Conservation (phyloP, 208 protist species). For the Leishmania guyanensis region DNA sequence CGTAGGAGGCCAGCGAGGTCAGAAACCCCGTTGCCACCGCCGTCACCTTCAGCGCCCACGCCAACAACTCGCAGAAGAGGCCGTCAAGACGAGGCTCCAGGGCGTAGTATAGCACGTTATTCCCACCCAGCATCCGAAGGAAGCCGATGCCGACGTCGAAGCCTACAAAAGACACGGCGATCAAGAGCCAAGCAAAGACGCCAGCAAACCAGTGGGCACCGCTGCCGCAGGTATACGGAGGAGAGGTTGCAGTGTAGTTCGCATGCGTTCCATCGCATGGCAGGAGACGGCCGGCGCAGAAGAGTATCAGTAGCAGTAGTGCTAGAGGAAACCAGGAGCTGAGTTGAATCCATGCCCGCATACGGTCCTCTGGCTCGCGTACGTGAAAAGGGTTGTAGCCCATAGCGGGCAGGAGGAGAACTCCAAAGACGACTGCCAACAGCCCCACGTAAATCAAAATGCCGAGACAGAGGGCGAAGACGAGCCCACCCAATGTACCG, state of each 20-base stretch:
- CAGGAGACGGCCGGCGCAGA: slow-evolving; percentile 14
- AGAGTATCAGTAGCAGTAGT: slow-evolving; percentile 20
- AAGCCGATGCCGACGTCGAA: slow-evolving; percentile 17
- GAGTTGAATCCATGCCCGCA: slow-evolving; percentile 14
- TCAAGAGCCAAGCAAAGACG: slow-evolving; percentile 13
- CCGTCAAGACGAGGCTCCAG: slow-evolving; percentile 30
- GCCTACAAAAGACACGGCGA: slow-evolving; percentile 14
- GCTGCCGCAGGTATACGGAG: slow-evolving; percentile 11
- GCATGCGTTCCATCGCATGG: slow-evolving; percentile 16
- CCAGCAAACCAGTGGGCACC: slow-evolving; percentile 13
- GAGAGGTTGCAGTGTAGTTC: neutral
- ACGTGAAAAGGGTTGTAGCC: slow-evolving; percentile 24
- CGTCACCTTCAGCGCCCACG: slow-evolving; percentile 33
- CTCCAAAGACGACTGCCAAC: neutral
- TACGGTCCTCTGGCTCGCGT: slow-evolving; percentile 3
- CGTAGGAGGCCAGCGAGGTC: slow-evolving; percentile 10
- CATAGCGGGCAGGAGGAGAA: slow-evolving; percentile 14
- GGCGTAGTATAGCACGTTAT: slow-evolving; percentile 25
- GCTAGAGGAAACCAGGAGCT: slow-evolving; percentile 24
- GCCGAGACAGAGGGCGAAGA: slow-evolving; percentile 6
- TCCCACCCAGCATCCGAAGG: slow-evolving; percentile 17
- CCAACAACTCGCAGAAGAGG: slow-evolving; percentile 30
- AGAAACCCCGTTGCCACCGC: slow-evolving; percentile 9
- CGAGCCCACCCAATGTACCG: neutral
- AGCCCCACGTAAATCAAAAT: slow-evolving; percentile 19